Conservation (phyloP, 148 eudicot genomes). For the Nyssa sinensis region DNA sequence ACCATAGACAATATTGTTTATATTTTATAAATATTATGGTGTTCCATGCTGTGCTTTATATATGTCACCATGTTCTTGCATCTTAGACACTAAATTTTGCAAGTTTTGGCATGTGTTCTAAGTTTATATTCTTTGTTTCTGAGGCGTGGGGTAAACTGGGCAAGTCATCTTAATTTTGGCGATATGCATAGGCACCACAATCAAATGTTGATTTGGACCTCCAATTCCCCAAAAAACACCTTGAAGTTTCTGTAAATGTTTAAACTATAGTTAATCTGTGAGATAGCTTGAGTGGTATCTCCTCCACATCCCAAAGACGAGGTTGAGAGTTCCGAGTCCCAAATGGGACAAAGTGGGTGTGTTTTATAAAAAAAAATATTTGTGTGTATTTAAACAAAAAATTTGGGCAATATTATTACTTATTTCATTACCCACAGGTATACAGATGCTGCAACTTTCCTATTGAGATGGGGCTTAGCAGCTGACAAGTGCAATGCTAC, state of each 20-base stretch:
- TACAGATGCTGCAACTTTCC: slow-evolving; percentile 68
- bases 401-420: neutral
- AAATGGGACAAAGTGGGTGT: too few relatives aligned
- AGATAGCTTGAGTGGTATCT: too few relatives aligned
- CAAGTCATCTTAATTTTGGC: neutral
- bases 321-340: too few relatives aligned
- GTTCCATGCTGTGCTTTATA: neutral
- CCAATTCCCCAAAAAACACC: neutral
- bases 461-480: slow-evolving; percentile 74
- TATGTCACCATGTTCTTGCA: neutral
- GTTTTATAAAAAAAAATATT: too few relatives aligned
- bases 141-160: neutral
- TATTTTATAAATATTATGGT: neutral
- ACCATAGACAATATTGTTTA: too few relatives aligned
- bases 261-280: neutral
- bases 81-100: neutral
- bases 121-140: neutral
- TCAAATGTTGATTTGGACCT: neutral
- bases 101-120: neutral
- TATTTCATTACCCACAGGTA: slow-evolving; percentile 33
- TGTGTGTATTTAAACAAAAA: neutral
- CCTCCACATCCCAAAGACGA: too few relatives aligned
- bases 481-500: slow-evolving; percentile 82
- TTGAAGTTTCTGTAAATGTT: neutral
- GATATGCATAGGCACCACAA: neutral